Evolutionary conservation across 148 eudicot genomes (phyloP).

Genomic region (Spergularia bocconei): DNA sequence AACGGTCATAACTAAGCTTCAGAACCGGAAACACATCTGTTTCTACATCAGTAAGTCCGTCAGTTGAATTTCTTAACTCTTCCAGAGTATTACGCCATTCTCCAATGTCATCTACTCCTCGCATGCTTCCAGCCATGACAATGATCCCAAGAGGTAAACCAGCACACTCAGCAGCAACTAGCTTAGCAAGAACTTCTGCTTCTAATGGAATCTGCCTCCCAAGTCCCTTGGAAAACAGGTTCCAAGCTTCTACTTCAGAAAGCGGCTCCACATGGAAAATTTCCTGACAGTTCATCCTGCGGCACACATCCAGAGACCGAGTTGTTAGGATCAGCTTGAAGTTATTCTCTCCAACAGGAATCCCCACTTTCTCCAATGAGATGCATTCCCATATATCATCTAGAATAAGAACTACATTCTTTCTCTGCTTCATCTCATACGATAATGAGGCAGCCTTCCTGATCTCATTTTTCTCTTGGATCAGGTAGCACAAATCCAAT

Average conservation of each 20-base stretch:
- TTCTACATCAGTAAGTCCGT: slow-evolving; percentile 23
- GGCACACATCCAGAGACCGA: slow-evolving; percentile 34
- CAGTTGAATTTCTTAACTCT: slow-evolving; percentile 17
- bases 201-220: slow-evolving; percentile 15
- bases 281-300: slow-evolving; percentile 24
- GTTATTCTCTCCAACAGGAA: slow-evolving; percentile 23
- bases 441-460: slow-evolving; percentile 21
- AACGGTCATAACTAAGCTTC: slow-evolving; percentile 32
- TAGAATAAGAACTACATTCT: slow-evolving; percentile 22
- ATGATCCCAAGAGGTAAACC: slow-evolving; percentile 33
- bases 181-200: slow-evolving; percentile 9
- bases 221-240: slow-evolving; percentile 23
- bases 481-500: slow-evolving; percentile 14
- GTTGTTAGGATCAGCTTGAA: slow-evolving; percentile 32
- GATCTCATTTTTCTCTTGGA: slow-evolving; percentile 17
- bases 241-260: slow-evolving; percentile 30
- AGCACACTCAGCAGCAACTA: slow-evolving; percentile 32
- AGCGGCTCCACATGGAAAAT: slow-evolving; percentile 29
- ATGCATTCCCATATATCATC: slow-evolving; percentile 35
- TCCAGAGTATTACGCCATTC: slow-evolving; percentile 29
- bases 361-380: slow-evolving; percentile 21
- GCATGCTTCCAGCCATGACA: slow-evolving; percentile 36
- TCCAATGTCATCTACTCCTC: slow-evolving; percentile 24
- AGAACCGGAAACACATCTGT: slow-evolving; percentile 23
- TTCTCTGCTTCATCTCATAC: slow-evolving; percentile 24